phyloP scores from a whole-genome alignment of 2,329 filamentous ascomycete genomes.

The Pyrenochaeta sp. region DNA sequence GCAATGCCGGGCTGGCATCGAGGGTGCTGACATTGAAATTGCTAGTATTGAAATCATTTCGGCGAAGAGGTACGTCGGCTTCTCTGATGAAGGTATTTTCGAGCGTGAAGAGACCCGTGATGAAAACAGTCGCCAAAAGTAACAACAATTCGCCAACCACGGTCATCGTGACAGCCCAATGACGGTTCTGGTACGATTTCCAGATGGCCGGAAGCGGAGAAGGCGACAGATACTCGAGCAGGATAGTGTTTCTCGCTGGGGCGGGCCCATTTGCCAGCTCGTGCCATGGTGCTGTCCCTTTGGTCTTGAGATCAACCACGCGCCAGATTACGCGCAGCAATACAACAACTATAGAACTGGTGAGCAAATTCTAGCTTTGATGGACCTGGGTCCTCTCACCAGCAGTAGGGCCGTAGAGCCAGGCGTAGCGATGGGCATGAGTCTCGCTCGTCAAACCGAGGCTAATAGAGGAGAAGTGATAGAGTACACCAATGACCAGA shows the following conservation, averaged over 20 bases:
- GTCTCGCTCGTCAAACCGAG: conserved; percentile 1
- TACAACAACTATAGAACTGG: background rate
- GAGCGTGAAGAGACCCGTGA: conserved; percentile 2
- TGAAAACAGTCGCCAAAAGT: conserved; percentile 3
- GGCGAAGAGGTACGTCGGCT: background rate
- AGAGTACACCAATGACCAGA: conserved; percentile 2
- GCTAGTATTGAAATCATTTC: conserved; percentile 1
- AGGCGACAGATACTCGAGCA: conserved; percentile 5
- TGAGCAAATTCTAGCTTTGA: background rate
- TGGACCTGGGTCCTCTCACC: background rate
- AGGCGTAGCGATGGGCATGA: background rate
- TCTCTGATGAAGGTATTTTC: background rate
- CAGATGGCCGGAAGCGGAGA: background rate
- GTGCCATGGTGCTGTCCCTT: conserved; percentile 2
- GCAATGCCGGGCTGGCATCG: background rate
- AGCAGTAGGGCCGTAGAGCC: conserved; percentile 5
- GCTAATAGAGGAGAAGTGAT: conserved; percentile 1
- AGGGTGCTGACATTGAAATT: background rate
- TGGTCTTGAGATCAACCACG: conserved; percentile 3
- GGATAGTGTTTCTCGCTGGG: background rate
- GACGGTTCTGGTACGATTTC: background rate
- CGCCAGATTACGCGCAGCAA: conserved; percentile 3
- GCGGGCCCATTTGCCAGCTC: conserved; percentile 2
- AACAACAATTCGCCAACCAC: background rate
- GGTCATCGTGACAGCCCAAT: conserved; percentile 2